Base-by-base conservation (phyloP, 805 yeast species). In the Dipodascopsis uninucleata region DNA sequence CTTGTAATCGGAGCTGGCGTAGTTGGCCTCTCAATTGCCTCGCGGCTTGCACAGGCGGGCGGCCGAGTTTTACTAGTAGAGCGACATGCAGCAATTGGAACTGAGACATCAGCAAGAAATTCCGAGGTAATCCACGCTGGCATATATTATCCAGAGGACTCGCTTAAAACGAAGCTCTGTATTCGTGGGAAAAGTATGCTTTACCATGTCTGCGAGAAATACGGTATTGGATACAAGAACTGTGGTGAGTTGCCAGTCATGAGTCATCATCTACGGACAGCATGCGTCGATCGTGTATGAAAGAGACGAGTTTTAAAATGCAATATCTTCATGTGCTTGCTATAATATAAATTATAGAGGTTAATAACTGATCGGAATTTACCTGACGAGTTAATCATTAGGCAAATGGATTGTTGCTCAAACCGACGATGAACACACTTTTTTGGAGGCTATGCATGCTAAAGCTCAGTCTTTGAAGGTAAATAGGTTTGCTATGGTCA, bases 41-140 rank as follows among this genome's bases (percentile, higher is more conserved):
- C 90, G 1, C 81, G 82, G 53, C 67, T 88, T 25, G 67, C 78
- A 32, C 34, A 16, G 8, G n/a, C n/a, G n/a, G n/a, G n/a, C n/a
- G 63, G 68, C 39, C 58, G 63, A 2, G 87, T 87, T 0, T 62
- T 84, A 1, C 60, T 89, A 7, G 61, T 88, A 1, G 97, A 88
- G 56, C 78, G 82, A 58, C 78, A 87, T 61, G 62, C 65, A 1
- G 69, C 70, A 28, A 61, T 78, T 38, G 96, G 96, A 1, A 74
- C 76, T 54, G 96, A 88, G 57, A 86, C 95, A 0, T 82, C 94
- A 4, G 75, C 90, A n/a, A 70, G 96, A 41, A 88, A 88, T 68
- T 84, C 95, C 1, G 97, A 89, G 59, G 97, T 89, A 21, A 82
- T 88, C 20, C 97, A 88, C 65, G 95, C 95, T 0, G 96, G 96